Evolutionary conservation across 176 grass and related monocot genomes (phyloP).

Genomic region (Zizania latifolia): DNA sequence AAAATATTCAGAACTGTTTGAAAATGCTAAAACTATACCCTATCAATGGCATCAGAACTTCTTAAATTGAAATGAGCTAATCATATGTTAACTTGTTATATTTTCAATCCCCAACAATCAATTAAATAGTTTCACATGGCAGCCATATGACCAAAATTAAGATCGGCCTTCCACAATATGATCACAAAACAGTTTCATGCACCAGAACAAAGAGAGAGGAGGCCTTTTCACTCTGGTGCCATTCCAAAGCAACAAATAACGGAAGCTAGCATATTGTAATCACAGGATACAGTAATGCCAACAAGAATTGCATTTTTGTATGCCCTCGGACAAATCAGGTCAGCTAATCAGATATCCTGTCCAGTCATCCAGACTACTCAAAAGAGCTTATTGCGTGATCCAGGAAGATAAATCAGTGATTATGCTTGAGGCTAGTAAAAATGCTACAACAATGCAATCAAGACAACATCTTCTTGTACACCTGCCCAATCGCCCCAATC

Average conservation of each 20-base stretch:
- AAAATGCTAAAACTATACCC: neutral
- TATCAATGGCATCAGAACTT: neutral
- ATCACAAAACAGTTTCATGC: neutral
- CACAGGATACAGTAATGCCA: neutral
- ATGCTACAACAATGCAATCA: constrained; percentile 36
- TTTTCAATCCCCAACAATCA: neutral
- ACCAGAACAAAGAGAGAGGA: neutral
- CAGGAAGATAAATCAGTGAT: constrained; percentile 17
- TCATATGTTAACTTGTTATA: neutral
- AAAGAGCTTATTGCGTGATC: constrained; percentile 26
- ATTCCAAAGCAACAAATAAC: no score
- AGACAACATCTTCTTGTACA: constrained; percentile 16
- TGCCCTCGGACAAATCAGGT: neutral
- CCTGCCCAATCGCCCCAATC: neutral
- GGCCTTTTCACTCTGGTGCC: no score
- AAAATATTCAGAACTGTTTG: neutral
- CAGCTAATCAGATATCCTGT: neutral
- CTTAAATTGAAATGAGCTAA: neutral
- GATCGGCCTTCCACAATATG: neutral
- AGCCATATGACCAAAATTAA: neutral
- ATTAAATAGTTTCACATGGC: neutral
- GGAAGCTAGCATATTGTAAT: neutral
- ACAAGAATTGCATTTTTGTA: neutral
- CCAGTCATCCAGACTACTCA: neutral
- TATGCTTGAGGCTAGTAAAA: constrained; percentile 18